Evolutionary conservation across 148 eudicot species (phyloP).

Genomic region (Limonium bicolor): DNA sequence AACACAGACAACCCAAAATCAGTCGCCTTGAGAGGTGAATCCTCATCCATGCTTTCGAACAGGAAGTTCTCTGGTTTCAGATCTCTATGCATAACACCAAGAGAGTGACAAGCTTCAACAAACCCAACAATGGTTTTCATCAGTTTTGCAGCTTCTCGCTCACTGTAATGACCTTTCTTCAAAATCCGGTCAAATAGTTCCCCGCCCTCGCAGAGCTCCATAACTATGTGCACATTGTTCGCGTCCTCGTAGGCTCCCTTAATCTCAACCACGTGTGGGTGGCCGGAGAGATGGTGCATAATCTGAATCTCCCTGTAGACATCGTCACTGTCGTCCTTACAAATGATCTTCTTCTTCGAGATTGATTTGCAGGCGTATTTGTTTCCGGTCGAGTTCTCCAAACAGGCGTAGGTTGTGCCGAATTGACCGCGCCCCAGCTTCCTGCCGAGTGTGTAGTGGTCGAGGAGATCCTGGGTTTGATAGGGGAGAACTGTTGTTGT

Average conservation of each 20-base stretch:
- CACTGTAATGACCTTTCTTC: constrained; percentile 1
- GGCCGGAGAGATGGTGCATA: constrained; percentile 2
- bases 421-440: constrained; percentile 5
- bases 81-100: constrained; percentile 6
- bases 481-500: constrained; percentile 1
- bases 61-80: constrained; percentile 6
- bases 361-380: constrained; percentile 5
- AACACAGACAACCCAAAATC: constrained; percentile 6
- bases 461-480: not conserved
- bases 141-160: constrained; percentile 2
- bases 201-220: constrained; percentile 9
- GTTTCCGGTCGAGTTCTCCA: constrained; percentile 1
- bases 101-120: constrained; percentile 4
- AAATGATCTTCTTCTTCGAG: constrained; percentile 2
- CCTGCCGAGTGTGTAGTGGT: constrained; percentile 2
- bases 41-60: not conserved
- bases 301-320: constrained; percentile 2
- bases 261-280: constrained; percentile 3
- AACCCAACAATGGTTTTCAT: constrained; percentile 1
- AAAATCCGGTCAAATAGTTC: constrained; percentile 4
- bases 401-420: constrained; percentile 4
- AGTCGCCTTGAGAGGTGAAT: constrained; percentile 3
- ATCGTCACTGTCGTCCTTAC: not conserved
- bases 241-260: constrained; percentile 7
- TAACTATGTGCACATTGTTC: not conserved